Evolutionary conservation across 1,284 basidiomycete genomes (phyloP), one percentile per base, ranked within the genome.

Genomic region (Anthracocystis panici-leucophaei): DNA sequence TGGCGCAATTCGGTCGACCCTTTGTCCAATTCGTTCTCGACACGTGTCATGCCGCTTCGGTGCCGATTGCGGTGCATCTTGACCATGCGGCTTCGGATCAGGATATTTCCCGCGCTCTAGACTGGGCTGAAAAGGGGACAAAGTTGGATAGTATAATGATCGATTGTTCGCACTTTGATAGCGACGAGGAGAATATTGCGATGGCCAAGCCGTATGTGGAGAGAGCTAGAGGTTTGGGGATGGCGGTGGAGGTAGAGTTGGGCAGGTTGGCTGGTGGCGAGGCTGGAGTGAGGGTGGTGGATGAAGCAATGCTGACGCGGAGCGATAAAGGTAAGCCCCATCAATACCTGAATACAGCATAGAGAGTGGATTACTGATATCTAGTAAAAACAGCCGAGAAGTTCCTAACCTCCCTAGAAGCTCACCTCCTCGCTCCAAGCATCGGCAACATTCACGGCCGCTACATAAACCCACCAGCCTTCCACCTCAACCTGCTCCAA

Each of bases 221-320:
- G 42, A 62, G 80, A 9, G 83, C 83, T 0, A 82, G 81, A 41
- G 75, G 57, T 42, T 74, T 81, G 42, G 87, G 87, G 18, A 85
- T 88, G 51, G 86, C 86, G 1, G 87, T 86, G 35, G 87, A 88
- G 75, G 87, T 88, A 48, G 87, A 88, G 78, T 81, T 88, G 6
- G 87, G 87, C 42, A 77, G 87, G 42, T 68, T 88, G 35, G 86
- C 87, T 53, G 87, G 87, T 27, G 87, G 87, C 20, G 87, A 88
- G 61, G 87, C 86, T 3, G 87, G 87, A 38, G 79, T 87, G n/a
- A 75, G 86, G n/a, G 81, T 85, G 65, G 86, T 87, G 60, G 80
- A 83, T 12, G 86, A 87, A 23, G 86, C 85, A 8, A 85, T 86
- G 80, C 81, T 87, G 48, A 87, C 87, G 16, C 85, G 87, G 60